Conservation (phyloP, 257 asterid species). For the Euphrasia confusa region DNA sequence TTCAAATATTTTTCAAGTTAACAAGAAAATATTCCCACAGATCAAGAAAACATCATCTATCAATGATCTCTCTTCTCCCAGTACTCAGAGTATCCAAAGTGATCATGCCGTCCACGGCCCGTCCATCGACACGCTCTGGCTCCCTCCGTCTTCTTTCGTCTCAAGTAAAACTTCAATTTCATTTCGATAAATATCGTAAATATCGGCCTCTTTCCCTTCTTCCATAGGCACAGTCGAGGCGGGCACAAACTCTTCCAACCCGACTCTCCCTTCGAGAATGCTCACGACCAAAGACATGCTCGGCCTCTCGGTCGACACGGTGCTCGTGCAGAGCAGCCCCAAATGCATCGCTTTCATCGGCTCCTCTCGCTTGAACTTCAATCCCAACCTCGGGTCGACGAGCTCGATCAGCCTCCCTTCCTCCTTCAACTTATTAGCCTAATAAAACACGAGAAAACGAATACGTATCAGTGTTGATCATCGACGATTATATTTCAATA, state of each 20-base stretch:
- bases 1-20: too few species aligned
- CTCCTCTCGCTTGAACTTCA: conserved; percentile 35
- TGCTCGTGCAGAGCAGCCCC: conserved; percentile 51
- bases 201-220: conserved; percentile 6
- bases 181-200: too few species aligned
- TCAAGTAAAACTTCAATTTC: neutral
- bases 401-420: conserved; percentile 43
- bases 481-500: too few species aligned
- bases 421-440: conserved; percentile 48
- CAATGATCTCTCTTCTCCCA: conserved; percentile 40
- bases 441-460: neutral
- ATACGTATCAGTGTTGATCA: neutral
- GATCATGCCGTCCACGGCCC: conserved; percentile 38
- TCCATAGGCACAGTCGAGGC: conserved; percentile 1
- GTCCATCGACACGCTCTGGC: conserved; percentile 39
- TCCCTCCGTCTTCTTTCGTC: neutral
- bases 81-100: conserved; percentile 36
- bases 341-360: conserved; percentile 35
- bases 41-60: too few species aligned
- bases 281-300: conserved; percentile 57
- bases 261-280: conserved; percentile 50
- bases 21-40: too few species aligned
- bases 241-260: conserved; percentile 22
- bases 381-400: conserved; percentile 47
- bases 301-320: conserved; percentile 44